A percentile compares a stretch with the other conserved stretches of the same genome.
These are phyloP conservation scores for Bolboschoenus planiculmis DNA, from an alignment of 176 grass and related monocot species.

Conservation along the genomic window DNA sequence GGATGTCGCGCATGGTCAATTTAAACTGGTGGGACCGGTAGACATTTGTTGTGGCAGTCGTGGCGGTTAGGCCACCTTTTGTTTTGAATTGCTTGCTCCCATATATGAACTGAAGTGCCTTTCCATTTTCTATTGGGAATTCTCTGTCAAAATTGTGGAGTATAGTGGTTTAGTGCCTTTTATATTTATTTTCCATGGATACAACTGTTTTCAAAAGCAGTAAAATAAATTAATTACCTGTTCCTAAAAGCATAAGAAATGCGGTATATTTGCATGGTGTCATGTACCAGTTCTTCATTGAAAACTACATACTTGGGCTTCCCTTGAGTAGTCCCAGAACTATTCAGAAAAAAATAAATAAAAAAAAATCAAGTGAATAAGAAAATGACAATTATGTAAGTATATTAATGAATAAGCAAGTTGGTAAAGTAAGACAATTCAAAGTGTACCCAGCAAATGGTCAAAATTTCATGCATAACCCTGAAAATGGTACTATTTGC, in stretches of 20 bases:
- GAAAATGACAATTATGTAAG: background rate
- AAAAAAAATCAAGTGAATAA: background rate
- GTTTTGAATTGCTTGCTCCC: constrained; percentile 64
- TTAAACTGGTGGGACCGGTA: constrained; percentile 63
- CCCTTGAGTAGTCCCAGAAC: constrained; percentile 89
- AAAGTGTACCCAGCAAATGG: background rate
- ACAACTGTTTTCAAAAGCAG: background rate
- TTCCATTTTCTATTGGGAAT: constrained; percentile 59
- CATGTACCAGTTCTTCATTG: constrained; percentile 73
- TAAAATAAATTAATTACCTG: constrained; percentile 24
- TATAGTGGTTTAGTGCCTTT: background rate
- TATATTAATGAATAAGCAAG: background rate
- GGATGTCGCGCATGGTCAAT: constrained; percentile 57
- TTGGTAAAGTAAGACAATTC: background rate
- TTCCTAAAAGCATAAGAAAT: constrained; percentile 77
- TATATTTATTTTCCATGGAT: background rate
- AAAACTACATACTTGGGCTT: constrained; percentile 78
- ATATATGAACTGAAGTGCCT: constrained; percentile 92
- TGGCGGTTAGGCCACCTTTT: constrained; percentile 54
- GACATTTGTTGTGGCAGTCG: constrained; percentile 82
- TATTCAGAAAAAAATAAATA: background rate
- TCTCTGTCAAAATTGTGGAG: constrained; percentile 37
- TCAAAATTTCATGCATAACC: background rate
- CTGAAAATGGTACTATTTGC: background rate
- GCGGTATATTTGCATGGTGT: constrained; percentile 77